A percentile compares a stretch with the other conserved stretches of the same genome.
phyloP scores from a whole-genome alignment of 2,329 filamentous ascomycete genomes.

The Aspergillus intermedius region DNA sequence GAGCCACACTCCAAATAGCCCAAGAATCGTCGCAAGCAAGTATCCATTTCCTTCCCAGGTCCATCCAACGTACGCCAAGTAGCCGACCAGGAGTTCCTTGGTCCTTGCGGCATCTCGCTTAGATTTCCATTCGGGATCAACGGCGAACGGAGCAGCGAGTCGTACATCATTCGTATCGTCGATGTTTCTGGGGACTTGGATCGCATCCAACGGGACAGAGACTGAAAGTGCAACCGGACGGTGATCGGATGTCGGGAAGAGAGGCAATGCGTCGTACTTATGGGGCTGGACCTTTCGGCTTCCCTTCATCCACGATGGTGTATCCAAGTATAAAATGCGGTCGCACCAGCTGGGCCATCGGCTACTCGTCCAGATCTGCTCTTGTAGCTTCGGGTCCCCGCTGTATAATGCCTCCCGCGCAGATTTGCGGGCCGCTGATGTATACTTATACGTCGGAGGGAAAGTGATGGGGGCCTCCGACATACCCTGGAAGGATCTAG shows the following conservation, averaged over 20 bases:
- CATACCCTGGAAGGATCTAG: conserved; percentile 70
- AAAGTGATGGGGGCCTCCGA: conserved; percentile 69
- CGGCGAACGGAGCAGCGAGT: conserved; percentile 48
- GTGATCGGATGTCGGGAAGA: conserved; percentile 82
- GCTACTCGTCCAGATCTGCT: conserved; percentile 71
- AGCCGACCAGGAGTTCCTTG: conserved; percentile 55
- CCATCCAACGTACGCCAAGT: conserved; percentile 48
- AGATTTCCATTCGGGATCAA: conserved; percentile 52
- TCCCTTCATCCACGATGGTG: conserved; percentile 47
- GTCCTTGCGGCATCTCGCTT: conserved; percentile 49
- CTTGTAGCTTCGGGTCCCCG: conserved; percentile 28
- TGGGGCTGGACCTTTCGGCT: conserved; percentile 44
- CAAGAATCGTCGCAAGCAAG: conserved; percentile 33
- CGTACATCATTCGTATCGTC: conserved; percentile 29
- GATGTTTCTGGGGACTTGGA: conserved; percentile 28
- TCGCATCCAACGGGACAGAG: conserved; percentile 53
- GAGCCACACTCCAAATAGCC: conserved; percentile 36
- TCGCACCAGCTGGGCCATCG: conserved; percentile 94
- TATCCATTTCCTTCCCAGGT: conserved; percentile 43
- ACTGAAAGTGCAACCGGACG: conserved; percentile 70
- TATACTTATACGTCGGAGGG: conserved; percentile 91
- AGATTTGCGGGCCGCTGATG: conserved; percentile 38
- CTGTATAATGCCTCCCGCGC: conserved; percentile 17
- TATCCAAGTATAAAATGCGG: conserved; percentile 70
- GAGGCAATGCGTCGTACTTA: conserved; percentile 66